Base-by-base conservation (phyloP, 495 filamentous ascomycete species). In the Pseudomonodictys pantanalensis region DNA sequence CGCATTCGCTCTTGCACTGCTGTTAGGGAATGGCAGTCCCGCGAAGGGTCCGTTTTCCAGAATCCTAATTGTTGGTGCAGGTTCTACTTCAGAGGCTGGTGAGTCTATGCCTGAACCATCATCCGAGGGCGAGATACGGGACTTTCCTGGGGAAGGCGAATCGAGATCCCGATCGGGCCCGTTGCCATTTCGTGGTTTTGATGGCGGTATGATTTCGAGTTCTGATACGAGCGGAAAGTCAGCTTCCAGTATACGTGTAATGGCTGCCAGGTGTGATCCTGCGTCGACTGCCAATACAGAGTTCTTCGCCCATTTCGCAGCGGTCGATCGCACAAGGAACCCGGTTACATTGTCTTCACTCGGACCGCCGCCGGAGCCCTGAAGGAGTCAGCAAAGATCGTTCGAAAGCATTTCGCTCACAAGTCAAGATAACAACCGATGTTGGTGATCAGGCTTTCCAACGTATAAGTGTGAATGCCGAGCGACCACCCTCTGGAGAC, bases 291-390 rank as follows among this genome's bases (percentile, higher is more conserved):
- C 92, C 6, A 97, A 74, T 10, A 96, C 67, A 0, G 91, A 96
- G 28, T 86, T 85, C 65, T 82, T 86, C 22, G 79, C 68, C 93
- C 93, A 98, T 38, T 79, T 78, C 29, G 84, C 82, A n/a, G 84
- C 77, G 7, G 84, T 79, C 1, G 91, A 92, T 44, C 92, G 87
- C 39, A 97, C 87, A 1, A 98, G 82, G 32, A 97, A 80, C 9
- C 90, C 91, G 2, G 93, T 97, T 2, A 91, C 86, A 65, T 90
- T 88, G 67, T 91, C 85, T 76, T 98, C 93, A 62, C 81, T 81
- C 9, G 93, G 93, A 26, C 93, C 93, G 64, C 93, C 93, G 49
- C 90, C 91, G 26, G 90, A 84, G 52, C 93, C 93, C 92, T 97
- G 52, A 39, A 35, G 58, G 23, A 2, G 41, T 53, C 28, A 48